A percentile compares a stretch with the other conserved stretches of the same genome.
Conservation (phyloP, 176 grass and related monocot genomes). For the Musa itinerans region DNA sequence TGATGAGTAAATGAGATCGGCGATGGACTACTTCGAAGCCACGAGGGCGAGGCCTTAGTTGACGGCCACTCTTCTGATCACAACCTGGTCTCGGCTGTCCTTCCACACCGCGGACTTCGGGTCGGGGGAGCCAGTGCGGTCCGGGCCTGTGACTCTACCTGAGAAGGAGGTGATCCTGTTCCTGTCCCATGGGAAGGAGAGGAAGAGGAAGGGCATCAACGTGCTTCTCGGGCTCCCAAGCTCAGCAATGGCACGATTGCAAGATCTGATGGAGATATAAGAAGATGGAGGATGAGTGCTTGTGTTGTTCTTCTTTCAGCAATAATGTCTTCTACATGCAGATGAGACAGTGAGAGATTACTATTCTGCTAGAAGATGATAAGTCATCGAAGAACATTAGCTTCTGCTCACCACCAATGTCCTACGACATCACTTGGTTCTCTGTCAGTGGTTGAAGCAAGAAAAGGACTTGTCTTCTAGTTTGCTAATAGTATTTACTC, state of each 20-base stretch:
- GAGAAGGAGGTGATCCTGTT: slow-evolving; percentile 93
- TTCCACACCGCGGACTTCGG: slow-evolving; percentile 88
- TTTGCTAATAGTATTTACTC: too few species aligned
- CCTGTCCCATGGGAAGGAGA: slow-evolving; percentile 70
- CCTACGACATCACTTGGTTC: too few species aligned
- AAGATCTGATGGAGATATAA: slow-evolving; percentile 58
- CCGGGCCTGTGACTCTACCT: slow-evolving; percentile 78
- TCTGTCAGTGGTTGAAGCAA: too few species aligned
- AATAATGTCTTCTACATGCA: too few species aligned
- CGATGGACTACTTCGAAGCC: slow-evolving; percentile 84
- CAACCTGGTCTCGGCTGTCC: slow-evolving; percentile 70
- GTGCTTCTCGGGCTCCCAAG: slow-evolving; percentile 80
- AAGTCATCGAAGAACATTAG: too few species aligned
- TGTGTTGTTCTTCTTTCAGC: too few species aligned
- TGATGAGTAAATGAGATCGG: slow-evolving; percentile 85
- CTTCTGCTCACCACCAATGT: too few species aligned
- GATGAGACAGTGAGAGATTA: too few species aligned
- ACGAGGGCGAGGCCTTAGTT: slow-evolving; percentile 66
- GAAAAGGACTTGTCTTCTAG: too few species aligned
- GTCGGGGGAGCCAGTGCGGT: slow-evolving; percentile 60
- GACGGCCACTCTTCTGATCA: slow-evolving; percentile 72
- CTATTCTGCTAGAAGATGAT: too few species aligned
- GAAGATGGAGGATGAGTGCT: background rate
- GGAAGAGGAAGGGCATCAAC: slow-evolving; percentile 52
- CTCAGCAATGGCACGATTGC: slow-evolving; percentile 68